Conservation (phyloP, 306 rosid species). For the Cicer yamashitae region DNA sequence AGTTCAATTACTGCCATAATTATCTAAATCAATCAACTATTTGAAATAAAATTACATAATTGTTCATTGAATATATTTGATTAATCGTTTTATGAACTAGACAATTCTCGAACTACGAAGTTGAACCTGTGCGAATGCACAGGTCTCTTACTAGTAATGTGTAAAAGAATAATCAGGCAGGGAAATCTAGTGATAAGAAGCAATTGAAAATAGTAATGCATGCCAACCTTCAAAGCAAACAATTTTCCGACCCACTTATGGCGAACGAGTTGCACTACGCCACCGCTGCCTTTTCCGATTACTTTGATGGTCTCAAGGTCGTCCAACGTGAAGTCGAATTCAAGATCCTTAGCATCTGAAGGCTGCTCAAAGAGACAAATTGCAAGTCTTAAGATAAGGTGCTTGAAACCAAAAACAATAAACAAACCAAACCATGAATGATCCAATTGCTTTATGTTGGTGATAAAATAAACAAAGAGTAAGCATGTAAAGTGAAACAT, state of each 20-base stretch:
- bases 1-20: background rate
- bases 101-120: too few relatives aligned
- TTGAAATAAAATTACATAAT: too few relatives aligned
- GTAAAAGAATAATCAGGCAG: constrained; percentile 12
- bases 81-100: too few relatives aligned
- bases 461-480: constrained; percentile 3
- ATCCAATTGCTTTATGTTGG: constrained; percentile 19
- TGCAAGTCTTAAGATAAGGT: constrained; percentile 38
- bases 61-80: too few relatives aligned
- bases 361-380: constrained; percentile 61
- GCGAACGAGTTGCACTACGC: constrained; percentile 96
- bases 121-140: too few relatives aligned
- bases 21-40: too few relatives aligned
- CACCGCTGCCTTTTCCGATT: constrained; percentile 97
- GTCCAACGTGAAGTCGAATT: constrained; percentile 74
- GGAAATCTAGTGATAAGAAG: constrained; percentile 34
- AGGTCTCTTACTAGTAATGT: background rate
- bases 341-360: constrained; percentile 74
- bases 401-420: constrained; percentile 8
- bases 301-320: constrained; percentile 92
- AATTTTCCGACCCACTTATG: constrained; percentile 92
- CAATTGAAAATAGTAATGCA: constrained; percentile 13
- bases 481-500: constrained; percentile 34
- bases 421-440: background rate
- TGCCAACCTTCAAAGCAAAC: constrained; percentile 89